Evolutionary conservation across 768 basidiomycete genomes (phyloP).

Genomic region (Lenzites betulinus): DNA sequence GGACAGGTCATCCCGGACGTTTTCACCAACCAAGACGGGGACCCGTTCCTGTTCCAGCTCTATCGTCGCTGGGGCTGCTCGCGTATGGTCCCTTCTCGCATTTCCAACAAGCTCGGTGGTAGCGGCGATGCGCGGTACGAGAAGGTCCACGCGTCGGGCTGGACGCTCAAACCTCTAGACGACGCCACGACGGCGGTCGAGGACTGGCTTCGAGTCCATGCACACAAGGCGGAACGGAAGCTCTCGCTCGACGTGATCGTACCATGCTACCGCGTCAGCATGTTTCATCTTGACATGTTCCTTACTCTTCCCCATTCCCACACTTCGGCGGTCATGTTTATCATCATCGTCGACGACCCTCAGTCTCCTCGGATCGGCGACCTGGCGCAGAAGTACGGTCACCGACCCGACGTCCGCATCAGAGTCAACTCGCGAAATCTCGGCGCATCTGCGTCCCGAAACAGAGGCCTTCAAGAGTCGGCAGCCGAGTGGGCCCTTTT

Average conservation of each 20-base stretch:
- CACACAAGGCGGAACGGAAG: slow-evolving; percentile 32
- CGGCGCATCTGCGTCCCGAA: slow-evolving; percentile 57
- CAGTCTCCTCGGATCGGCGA: slow-evolving; percentile 40
- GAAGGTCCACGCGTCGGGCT: slow-evolving; percentile 45
- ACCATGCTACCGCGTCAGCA: slow-evolving; percentile 56
- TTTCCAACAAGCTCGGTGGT: slow-evolving; percentile 51
- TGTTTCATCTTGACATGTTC: slow-evolving; percentile 46
- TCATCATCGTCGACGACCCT: slow-evolving; percentile 60
- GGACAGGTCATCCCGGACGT: slow-evolving; percentile 51
- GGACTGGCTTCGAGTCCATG: slow-evolving; percentile 37
- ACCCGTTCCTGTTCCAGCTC: slow-evolving; percentile 59
- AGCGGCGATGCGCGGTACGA: slow-evolving; percentile 47
- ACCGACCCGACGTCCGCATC: slow-evolving; percentile 54
- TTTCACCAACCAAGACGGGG: slow-evolving; percentile 62
- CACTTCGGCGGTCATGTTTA: slow-evolving; percentile 53
- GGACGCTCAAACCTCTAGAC: slow-evolving; percentile 52
- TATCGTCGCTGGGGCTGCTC: slow-evolving; percentile 59
- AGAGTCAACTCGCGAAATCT: slow-evolving; percentile 48
- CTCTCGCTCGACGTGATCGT: slow-evolving; percentile 58
- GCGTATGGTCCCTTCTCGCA: slow-evolving; percentile 43
- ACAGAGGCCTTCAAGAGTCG: slow-evolving; percentile 55
- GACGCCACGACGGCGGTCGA: slow-evolving; percentile 40
- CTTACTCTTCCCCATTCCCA: slow-evolving; percentile 44
- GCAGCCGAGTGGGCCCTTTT: slow-evolving; percentile 60
- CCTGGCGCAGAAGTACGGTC: slow-evolving; percentile 42